phyloP scores from a whole-genome alignment of 768 basidiomycete species.

The Hypholoma sublateritium region DNA sequence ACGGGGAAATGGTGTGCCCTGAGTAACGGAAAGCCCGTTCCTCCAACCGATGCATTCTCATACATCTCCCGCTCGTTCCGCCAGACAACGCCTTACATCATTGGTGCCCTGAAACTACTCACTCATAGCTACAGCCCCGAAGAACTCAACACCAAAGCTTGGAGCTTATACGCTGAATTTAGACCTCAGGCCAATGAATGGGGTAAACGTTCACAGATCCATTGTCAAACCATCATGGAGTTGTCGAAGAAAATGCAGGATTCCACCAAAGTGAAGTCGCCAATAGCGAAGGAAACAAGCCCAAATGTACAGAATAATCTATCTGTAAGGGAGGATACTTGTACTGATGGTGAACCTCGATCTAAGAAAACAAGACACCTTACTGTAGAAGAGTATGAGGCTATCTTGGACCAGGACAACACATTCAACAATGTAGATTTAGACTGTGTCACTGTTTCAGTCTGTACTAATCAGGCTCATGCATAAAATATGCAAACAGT shows the following conservation, averaged over 20 bases:
- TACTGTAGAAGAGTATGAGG: conserved; percentile 55
- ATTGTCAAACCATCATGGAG: conserved; percentile 65
- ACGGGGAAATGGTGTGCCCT: conserved; percentile 81
- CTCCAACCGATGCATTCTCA: conserved; percentile 74
- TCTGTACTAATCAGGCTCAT: neutral
- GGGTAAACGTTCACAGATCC: conserved; percentile 80
- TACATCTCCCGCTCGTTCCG: conserved; percentile 82
- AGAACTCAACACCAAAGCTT: conserved; percentile 68
- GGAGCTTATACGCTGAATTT: conserved; percentile 83
- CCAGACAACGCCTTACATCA: conserved; percentile 73
- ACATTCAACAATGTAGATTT: conserved; percentile 47
- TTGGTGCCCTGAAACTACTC: conserved; percentile 76
- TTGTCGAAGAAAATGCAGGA: conserved; percentile 31
- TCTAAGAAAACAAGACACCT: conserved; percentile 41
- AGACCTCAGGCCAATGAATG: conserved; percentile 80
- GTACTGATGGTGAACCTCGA: conserved; percentile 23
- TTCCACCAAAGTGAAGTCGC: neutral
- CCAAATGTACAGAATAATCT: neutral
- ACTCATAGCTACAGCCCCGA: conserved; percentile 56
- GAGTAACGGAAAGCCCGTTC: conserved; percentile 62
- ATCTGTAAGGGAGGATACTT: neutral
- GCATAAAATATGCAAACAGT: too few relatives aligned
- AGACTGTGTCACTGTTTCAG: conserved; percentile 14
- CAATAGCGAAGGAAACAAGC: neutral
- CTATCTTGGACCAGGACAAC: conserved; percentile 44